Conservation (phyloP, 2,329 filamentous ascomycete species). For the Ceratocystis colombiana region DNA sequence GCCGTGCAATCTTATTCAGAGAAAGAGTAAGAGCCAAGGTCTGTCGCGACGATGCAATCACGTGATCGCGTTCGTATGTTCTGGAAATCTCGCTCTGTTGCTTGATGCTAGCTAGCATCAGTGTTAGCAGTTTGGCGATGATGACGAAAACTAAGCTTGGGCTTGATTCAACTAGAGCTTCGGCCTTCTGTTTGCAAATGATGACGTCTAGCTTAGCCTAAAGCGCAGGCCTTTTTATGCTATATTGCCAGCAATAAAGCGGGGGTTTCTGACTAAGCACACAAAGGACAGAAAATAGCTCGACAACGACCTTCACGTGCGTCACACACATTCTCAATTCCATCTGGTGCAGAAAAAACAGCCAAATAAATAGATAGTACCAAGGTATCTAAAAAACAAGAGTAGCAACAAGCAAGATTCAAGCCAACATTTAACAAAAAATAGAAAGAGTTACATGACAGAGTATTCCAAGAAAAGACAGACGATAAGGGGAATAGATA, state of each 20-base stretch:
- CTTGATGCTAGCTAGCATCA: too few relatives aligned
- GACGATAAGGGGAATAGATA: slow-evolving; percentile 13
- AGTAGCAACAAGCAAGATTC: background rate
- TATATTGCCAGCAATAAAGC: background rate
- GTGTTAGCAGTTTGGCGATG: too few relatives aligned
- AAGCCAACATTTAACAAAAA: slow-evolving; percentile 13
- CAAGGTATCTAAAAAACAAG: slow-evolving; percentile 18
- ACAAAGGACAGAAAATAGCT: background rate
- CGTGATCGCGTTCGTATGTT: too few relatives aligned
- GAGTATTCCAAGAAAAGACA: slow-evolving; percentile 15
- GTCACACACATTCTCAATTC: background rate
- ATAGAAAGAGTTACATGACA: slow-evolving; percentile 11
- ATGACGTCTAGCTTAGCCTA: background rate
- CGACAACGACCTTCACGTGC: background rate
- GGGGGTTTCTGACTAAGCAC: background rate
- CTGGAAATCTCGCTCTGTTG: too few relatives aligned
- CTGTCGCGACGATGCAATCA: too few relatives aligned
- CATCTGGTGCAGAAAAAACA: background rate
- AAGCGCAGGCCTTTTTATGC: background rate
- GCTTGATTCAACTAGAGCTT: background rate
- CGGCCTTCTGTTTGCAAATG: background rate
- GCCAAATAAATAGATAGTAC: slow-evolving; percentile 12
- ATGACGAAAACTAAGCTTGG: background rate
- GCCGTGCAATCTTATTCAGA: too few relatives aligned
- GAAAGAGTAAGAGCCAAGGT: too few relatives aligned